A percentile compares a stretch with the other conserved stretches of the same genome.
Conservation (phyloP, 2,329 filamentous ascomycete genomes). For the Mycosphaerelloides madeirae region DNA sequence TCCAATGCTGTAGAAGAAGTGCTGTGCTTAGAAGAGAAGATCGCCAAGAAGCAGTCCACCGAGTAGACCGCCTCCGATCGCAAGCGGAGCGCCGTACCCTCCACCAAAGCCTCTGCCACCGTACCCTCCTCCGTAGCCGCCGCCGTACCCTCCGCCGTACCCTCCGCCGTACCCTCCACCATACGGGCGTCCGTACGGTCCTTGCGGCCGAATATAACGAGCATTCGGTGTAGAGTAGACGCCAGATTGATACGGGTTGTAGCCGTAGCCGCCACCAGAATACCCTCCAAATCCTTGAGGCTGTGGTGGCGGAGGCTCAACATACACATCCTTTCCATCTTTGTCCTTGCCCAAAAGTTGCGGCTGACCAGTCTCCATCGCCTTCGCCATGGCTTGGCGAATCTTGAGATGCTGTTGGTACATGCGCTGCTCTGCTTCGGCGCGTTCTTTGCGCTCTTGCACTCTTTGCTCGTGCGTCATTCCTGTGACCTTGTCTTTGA, state of each 20-base stretch:
- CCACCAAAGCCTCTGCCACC: slow-evolving; percentile 37
- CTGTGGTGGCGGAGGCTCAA: slow-evolving; percentile 48
- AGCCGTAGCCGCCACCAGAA: slow-evolving; percentile 22
- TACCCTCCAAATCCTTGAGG: slow-evolving; percentile 28
- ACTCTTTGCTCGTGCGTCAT: slow-evolving; percentile 54
- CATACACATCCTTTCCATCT: slow-evolving; percentile 53
- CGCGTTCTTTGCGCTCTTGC: slow-evolving; percentile 42
- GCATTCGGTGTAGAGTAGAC: slow-evolving; percentile 46
- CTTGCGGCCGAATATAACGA: slow-evolving; percentile 46
- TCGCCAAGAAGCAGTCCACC: slow-evolving; percentile 47
- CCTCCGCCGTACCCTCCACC: slow-evolving; percentile 34
- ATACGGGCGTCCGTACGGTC: slow-evolving; percentile 44
- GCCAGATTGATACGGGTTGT: slow-evolving; percentile 40
- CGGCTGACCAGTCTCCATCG: slow-evolving; percentile 52
- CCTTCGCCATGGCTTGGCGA: slow-evolving; percentile 48
- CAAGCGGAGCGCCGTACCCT: slow-evolving; percentile 44
- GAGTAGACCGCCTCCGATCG: slow-evolving; percentile 43
- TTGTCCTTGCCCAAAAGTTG: slow-evolving; percentile 52
- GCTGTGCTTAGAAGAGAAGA: slow-evolving; percentile 27
- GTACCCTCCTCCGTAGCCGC: slow-evolving; percentile 27
- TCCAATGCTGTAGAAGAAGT: no score
- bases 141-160: slow-evolving; percentile 32
- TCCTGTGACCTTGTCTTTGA: slow-evolving; percentile 57
- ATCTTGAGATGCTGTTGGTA: slow-evolving; percentile 51
- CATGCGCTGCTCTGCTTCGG: slow-evolving; percentile 47